Evolutionary conservation across 2,329 filamentous ascomycete genomes (phyloP), one percentile per base, ranked within the genome.

Genomic region (Aspergillus sp.): DNA sequence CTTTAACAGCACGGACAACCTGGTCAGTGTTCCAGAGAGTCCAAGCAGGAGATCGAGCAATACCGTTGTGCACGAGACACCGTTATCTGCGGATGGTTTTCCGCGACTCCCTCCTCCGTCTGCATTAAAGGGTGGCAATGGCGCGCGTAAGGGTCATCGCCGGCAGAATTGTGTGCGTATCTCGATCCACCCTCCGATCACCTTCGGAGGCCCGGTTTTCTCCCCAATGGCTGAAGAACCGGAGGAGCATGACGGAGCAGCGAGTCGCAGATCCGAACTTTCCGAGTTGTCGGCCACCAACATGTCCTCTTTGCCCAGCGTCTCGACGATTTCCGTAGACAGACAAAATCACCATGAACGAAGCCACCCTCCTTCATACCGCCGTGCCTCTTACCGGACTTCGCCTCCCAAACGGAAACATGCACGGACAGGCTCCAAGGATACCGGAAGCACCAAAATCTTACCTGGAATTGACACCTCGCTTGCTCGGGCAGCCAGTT

Each of bases 101-200:
- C 46, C 50, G 9, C 61, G 53, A 35, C 48, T 53, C 2, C 55
- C 59, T 25, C 45, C 65, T 32, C 51, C 59, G 17, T 69, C 66
- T 4, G 65, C 65, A 5, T 45, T 68, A 46, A 68, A 67, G 44
- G 58, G 59, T 6, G 56, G 59, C 3, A 64, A 58, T 7, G 59
- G 59, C 1, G 56, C 60, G n/a, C 63, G 65, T 23, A 69, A 67
- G 46, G 66, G 68, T 10, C 70, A 74, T 49, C 60, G 61, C 43
- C 65, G 70, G 33, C 69, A 73, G 35, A 72, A 72, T 42, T 72
- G 68, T 46, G 66, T 73, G 2, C 66, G 70, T 17, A 70, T 73
- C 44, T 67, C 69, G 1, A 68, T 65, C 25, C 59, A 65, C 42
- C 64, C 62, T 7, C 63, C 65, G 1, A 62, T 67, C 47, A 61